Evolutionary conservation across 2,329 filamentous ascomycete genomes (phyloP).

Genomic region (Aspergillus cejpii): DNA sequence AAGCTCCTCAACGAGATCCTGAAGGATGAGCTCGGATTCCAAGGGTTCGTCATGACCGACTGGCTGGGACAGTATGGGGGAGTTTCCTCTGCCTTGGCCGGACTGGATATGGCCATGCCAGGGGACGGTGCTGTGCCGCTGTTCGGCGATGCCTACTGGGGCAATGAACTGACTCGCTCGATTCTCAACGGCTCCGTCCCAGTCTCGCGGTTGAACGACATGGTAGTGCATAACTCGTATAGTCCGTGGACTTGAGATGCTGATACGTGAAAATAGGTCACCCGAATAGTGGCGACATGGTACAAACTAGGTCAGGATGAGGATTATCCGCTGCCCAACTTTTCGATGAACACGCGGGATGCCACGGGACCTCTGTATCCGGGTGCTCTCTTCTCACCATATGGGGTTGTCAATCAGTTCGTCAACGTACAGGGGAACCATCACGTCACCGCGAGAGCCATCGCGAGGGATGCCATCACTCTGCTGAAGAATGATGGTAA

Average conservation of each 20-base stretch:
- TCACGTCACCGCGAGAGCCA: constrained; percentile 44
- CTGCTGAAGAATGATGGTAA: constrained; percentile 59
- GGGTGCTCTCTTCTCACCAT: constrained; percentile 53
- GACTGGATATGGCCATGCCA: constrained; percentile 66
- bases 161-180: constrained; percentile 49
- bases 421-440: constrained; percentile 54
- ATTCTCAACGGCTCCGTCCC: constrained; percentile 54
- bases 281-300: constrained; percentile 54
- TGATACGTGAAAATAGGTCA: constrained; percentile 36
- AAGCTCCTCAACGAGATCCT: constrained; percentile 62
- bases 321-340: constrained; percentile 52
- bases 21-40: constrained; percentile 68
- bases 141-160: constrained; percentile 50
- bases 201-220: constrained; percentile 50
- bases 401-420: constrained; percentile 62
- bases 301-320: constrained; percentile 52
- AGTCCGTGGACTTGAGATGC: not conserved
- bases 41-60: constrained; percentile 64
- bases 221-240: constrained; percentile 24
- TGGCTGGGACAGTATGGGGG: constrained; percentile 60
- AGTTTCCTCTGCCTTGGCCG: constrained; percentile 54
- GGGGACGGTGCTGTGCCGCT: constrained; percentile 51
- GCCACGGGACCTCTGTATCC: constrained; percentile 52
- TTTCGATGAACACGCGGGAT: constrained; percentile 54
- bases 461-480: constrained; percentile 52